Percentiles rank a stretch among this genome's conserved stretches.
phyloP scores from a whole-genome alignment of 768 basidiomycete species.

The Phaeolepiota aurea region DNA sequence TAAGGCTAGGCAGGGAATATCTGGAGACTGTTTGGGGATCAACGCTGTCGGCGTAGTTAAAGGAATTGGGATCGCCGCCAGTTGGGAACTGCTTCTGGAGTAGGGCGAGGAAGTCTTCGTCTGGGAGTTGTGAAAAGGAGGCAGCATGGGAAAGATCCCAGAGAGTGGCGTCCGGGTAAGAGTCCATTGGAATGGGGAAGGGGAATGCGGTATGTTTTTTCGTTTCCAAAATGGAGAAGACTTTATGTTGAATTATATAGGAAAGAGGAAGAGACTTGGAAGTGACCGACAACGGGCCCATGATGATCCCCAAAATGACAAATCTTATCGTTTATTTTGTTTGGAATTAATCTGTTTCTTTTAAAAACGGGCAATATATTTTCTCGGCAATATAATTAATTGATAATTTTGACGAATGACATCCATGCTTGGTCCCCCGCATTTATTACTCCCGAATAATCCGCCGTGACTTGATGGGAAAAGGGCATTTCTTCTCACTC shows the following conservation, averaged over 20 bases:
- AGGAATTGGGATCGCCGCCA: slow-evolving; percentile 8
- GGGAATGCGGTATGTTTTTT: not conserved
- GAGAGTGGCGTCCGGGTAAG: slow-evolving; percentile 38
- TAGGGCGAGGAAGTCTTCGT: slow-evolving; percentile 71
- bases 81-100: slow-evolving; percentile 68
- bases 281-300: not conserved
- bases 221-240: not conserved
- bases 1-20: slow-evolving; percentile 41
- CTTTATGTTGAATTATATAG: not conserved
- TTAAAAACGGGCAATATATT: slow-evolving; percentile 1
- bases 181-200: slow-evolving; percentile 32
- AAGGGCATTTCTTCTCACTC: no score
- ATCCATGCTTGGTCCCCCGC: no score
- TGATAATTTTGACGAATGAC: no score
- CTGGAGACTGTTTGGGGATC: slow-evolving; percentile 53
- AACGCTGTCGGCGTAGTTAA: slow-evolving; percentile 31
- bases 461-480: no score
- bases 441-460: no score
- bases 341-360: slow-evolving; percentile 7
- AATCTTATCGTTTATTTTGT: slow-evolving; percentile 6
- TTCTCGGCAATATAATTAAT: no score
- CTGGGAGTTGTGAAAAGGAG: slow-evolving; percentile 55
- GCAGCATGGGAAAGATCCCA: slow-evolving; percentile 62
- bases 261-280: slow-evolving; percentile 6
- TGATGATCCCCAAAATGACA: slow-evolving; percentile 3